Percentiles rank a stretch among this genome's conserved stretches.
phyloP scores from a whole-genome alignment of 257 asterid species.

The Ligustrum vulgare region DNA sequence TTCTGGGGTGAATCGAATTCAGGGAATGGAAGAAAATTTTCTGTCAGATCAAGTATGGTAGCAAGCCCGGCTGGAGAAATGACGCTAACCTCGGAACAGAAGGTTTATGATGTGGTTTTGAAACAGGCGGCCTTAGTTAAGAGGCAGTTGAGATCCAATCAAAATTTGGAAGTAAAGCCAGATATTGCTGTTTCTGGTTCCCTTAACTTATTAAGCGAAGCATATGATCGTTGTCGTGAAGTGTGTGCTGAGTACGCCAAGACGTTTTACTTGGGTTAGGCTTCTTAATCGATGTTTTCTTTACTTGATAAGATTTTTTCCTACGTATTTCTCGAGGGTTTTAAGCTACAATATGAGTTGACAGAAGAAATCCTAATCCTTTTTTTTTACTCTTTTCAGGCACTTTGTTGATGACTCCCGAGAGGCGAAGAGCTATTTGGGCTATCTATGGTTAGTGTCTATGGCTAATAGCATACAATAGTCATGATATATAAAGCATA shows the following conservation, averaged over 20 bases:
- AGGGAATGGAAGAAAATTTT: constrained; percentile 36
- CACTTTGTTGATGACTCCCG: constrained; percentile 90
- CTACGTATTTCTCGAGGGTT: too few relatives aligned
- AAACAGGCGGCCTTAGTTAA: constrained; percentile 93
- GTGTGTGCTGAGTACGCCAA: constrained; percentile 98
- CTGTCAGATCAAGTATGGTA: constrained; percentile 49
- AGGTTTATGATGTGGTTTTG: constrained; percentile 88
- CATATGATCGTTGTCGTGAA: constrained; percentile 93
- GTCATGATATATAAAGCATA: background rate
- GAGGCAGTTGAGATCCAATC: constrained; percentile 45
- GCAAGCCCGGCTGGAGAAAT: constrained; percentile 78
- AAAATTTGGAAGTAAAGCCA: constrained; percentile 63
- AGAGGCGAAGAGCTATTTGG: constrained; percentile 95
- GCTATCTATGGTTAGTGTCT: constrained; percentile 88
- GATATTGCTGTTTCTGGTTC: constrained; percentile 66
- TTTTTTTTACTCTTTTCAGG: constrained; percentile 42
- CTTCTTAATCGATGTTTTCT: constrained; percentile 24
- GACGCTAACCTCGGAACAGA: constrained; percentile 74
- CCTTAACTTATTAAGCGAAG: constrained; percentile 68
- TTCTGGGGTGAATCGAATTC: constrained; percentile 37
- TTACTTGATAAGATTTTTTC: constrained; percentile 17
- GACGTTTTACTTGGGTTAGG: constrained; percentile 94
- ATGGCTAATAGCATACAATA: constrained; percentile 4
- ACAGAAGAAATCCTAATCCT: background rate
- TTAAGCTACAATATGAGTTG: too few relatives aligned